A percentile compares a stretch with the other conserved stretches of the same genome.
Conservation (phyloP, 148 eudicot species). For the Chenopodium formosanum region DNA sequence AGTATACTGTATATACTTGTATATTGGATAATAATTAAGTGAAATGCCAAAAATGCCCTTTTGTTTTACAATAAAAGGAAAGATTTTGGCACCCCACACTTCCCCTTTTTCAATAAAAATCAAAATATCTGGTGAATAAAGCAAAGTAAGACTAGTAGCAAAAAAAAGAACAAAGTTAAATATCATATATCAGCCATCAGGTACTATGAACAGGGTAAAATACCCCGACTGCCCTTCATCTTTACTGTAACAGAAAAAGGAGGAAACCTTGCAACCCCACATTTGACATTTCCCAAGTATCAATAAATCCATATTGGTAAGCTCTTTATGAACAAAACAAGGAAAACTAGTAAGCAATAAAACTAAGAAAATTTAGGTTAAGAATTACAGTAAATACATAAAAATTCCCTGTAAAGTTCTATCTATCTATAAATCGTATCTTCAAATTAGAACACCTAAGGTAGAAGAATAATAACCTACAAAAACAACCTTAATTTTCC, state of each 20-base stretch:
- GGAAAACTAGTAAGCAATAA: neutral
- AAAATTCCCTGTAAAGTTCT: no score
- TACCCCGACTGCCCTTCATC: neutral
- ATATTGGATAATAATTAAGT: neutral
- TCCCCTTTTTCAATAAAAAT: neutral
- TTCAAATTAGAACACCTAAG: no score
- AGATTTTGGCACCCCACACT: neutral
- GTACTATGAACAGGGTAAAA: neutral
- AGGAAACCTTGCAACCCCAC: conserved; percentile 8
- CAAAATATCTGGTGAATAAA: neutral
- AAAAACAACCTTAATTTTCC: no score
- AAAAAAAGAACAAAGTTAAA: neutral
- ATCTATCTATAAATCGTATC: no score
- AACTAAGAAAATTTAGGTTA: no score
- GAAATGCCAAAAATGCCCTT: neutral
- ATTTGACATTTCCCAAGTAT: conserved; percentile 2
- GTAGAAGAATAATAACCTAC: no score
- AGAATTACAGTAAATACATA: no score
- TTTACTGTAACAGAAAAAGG: neutral
- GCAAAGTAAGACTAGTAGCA: conserved; percentile 9
- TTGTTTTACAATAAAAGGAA: neutral
- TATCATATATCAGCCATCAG: neutral
- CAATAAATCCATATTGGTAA: neutral
- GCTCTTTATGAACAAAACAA: neutral
- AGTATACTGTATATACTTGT: no score